These are phyloP conservation scores for Aspergillus homomorphus DNA, from an alignment of 495 filamentous ascomycete genomes.

Conservation along the genomic window DNA sequence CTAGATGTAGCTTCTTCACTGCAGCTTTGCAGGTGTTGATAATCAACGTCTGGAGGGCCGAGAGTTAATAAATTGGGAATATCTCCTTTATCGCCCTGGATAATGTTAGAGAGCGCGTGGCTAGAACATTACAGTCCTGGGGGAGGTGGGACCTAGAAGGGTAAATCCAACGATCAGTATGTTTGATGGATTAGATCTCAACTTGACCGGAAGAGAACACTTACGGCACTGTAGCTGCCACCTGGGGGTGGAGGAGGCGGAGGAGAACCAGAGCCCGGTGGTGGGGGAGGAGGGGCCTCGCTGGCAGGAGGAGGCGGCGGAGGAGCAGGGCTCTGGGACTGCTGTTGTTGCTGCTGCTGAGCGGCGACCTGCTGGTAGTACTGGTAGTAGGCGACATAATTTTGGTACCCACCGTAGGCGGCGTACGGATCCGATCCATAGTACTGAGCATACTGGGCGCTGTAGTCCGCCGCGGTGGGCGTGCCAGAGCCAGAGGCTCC, in stretches of 20 bases:
- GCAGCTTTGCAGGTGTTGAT: background rate
- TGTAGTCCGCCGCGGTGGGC: slow-evolving; percentile 55
- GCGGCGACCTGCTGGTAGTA: slow-evolving; percentile 66
- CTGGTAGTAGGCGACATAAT: slow-evolving; percentile 64
- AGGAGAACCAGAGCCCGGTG: slow-evolving; percentile 61
- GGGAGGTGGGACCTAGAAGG: slow-evolving; percentile 47
- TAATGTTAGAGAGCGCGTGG: slow-evolving; percentile 1
- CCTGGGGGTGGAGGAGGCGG: slow-evolving; percentile 64
- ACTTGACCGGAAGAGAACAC: slow-evolving; percentile 5
- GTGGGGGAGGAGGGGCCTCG: slow-evolving; percentile 63
- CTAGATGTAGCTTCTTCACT: background rate
- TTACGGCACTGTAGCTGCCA: slow-evolving; percentile 66
- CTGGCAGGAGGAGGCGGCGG: slow-evolving; percentile 60
- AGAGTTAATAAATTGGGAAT: background rate
- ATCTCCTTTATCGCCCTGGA: background rate
- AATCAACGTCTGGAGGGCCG: background rate
- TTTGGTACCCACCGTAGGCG: slow-evolving; percentile 83
- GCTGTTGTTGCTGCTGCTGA: slow-evolving; percentile 47
- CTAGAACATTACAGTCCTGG: slow-evolving; percentile 42
- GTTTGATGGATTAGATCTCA: background rate
- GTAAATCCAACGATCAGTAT: background rate
- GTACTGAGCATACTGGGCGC: slow-evolving; percentile 82
- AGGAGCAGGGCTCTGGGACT: slow-evolving; percentile 45
- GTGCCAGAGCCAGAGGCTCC: slow-evolving; percentile 41
- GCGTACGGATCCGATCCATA: slow-evolving; percentile 84